Evolutionary conservation across 73 alveolate species (phyloP).

Genomic region (Uronychia binucleata): DNA sequence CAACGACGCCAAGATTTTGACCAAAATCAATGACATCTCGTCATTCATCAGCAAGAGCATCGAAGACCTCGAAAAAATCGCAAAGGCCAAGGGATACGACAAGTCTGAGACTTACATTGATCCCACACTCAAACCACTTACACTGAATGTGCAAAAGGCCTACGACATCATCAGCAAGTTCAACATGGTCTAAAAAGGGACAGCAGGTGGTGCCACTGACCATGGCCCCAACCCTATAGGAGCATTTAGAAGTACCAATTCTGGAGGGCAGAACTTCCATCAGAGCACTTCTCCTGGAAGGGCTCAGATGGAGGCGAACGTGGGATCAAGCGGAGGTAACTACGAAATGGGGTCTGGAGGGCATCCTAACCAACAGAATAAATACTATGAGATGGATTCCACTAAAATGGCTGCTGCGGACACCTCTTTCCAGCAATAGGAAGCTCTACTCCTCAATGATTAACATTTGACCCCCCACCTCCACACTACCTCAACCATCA

Average conservation of each 20-base stretch:
- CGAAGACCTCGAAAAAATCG: slow-evolving; percentile 73
- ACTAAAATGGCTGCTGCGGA: background rate
- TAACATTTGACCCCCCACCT: no score
- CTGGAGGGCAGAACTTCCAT: background rate
- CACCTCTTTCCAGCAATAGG: background rate
- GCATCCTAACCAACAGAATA: background rate
- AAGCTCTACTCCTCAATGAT: background rate
- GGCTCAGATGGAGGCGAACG: background rate
- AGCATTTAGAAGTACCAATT: background rate
- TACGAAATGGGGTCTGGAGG: background rate
- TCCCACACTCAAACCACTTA: slow-evolving; percentile 76
- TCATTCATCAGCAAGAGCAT: slow-evolving; percentile 71
- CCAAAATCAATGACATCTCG: slow-evolving; percentile 69
- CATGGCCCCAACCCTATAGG: background rate
- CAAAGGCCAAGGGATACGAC: slow-evolving; percentile 73
- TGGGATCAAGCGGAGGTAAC: background rate
- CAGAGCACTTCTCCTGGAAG: background rate
- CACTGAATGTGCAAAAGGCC: slow-evolving; percentile 72
- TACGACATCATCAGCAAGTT: slow-evolving; percentile 65
- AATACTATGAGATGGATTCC: background rate
- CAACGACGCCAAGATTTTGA: slow-evolving; percentile 74
- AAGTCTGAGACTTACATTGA: slow-evolving; percentile 71
- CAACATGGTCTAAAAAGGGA: slow-evolving; percentile 33
- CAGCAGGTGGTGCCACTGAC: background rate
- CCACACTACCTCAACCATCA: no score